Evolutionary conservation across 257 asterid species (phyloP), one percentile per base, ranked within the genome.

Genomic region (Petrea volubilis): DNA sequence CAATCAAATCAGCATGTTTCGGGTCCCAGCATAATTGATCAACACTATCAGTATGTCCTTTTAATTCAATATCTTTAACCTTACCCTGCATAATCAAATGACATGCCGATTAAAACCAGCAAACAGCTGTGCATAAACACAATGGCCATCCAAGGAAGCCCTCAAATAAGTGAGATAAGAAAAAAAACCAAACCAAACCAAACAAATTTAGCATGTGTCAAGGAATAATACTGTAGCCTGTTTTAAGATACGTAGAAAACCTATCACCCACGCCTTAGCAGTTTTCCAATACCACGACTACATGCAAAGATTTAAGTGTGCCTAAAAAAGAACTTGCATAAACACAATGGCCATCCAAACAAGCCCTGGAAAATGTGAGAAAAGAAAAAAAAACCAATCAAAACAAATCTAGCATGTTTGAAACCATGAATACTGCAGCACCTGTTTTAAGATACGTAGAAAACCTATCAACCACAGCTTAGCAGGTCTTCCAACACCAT

Each of bases 11-110:
- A 18, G 96, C 87, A 79, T 95, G 98, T 72, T 92, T 95, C 10
- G 99, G 99, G 75, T 95, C 97, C 99, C 99, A 95, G 77, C 99
- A 95, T 74, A 95, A 80, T 84, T 95, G 99, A 81, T 95, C 99
- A 38, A 92, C 99, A 72, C 99, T 95, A 80, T 95, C 99, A 40
- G 94, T 75, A 61, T 92, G 99, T 68, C 98, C 99, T 79, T 88
- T 95, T 46, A 95, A 81, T 80, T 95, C 99, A 44, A 88, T 84
- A 75, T 95, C 99, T 84, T 95, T 95, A 56, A 50, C 90, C 86
- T 95, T 95, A 13, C 90, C 86, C 99, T 95, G 89, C 77, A 75
- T 6, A 67, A 68, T 56, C 50, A 65, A 60, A 62, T 29, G 15
- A 56, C 10, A 60, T 51, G 52, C 24, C 20, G 50, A 40, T 24